Base-by-base conservation (phyloP, 2,329 filamentous ascomycete genomes). In the Ustulina deusta region DNA sequence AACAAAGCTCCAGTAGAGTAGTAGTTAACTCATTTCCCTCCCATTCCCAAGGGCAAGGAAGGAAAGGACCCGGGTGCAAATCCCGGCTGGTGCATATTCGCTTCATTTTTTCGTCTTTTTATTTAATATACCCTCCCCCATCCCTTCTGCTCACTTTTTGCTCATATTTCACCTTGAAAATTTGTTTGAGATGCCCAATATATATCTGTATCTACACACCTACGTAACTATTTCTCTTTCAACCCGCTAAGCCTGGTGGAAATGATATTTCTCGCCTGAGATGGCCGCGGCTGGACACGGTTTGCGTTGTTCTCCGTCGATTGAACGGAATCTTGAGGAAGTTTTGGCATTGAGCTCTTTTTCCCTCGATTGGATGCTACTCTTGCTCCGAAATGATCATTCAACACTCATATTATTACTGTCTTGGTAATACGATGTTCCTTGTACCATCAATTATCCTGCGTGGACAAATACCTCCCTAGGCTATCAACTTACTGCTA, bases 31-130 rank as follows among this genome's bases (percentile, higher is more conserved):
- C 68, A 63, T 69, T 76, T 72, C 73, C 70, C 74, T 73, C 74
- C 74, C 74, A 62, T 57, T 17, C 3, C 7, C 2, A 20, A 1
- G 9, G 29, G 20, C 17, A n/a, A 62, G 63, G 58, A 66, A 74
- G 72, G 75, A 71, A 75, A 69, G 66, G 71, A 75, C 75, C 71
- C 62, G 75, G 73, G 76, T 78, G 74, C 76, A 73, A 78, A 72
- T 76, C 76, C 74, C 74, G 74, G 73, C 66, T 62, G 72, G 49
- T 70, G 75, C 74, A 77, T 54, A 65, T 52, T 58, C 63, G 63
- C 60, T 61, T 49, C 62, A 57, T 44, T 44, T 54, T 11, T 54
- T 40, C 7, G 6, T 48, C 29, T 20, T 27, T 36, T 32, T 17
- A n/a, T n/a, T n/a, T n/a, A n/a, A n/a, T n/a, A n/a, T n/a, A n/a